Evolutionary conservation across 2,329 filamentous ascomycete species (phyloP).

Genomic region (Aspergillus quadrilineatus): DNA sequence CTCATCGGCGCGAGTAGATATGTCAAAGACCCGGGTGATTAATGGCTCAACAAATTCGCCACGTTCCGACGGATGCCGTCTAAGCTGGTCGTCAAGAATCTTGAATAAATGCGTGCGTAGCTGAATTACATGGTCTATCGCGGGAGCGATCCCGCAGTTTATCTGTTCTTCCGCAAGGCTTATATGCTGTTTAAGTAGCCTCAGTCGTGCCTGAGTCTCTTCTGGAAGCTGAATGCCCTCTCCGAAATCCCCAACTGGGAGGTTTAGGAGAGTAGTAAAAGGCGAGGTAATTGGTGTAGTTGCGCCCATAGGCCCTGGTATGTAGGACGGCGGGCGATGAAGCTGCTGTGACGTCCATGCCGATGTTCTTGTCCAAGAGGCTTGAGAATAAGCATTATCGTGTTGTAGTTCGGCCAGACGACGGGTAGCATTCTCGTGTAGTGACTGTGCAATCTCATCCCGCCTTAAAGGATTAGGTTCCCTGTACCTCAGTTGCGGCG

Average conservation of each 20-base stretch:
- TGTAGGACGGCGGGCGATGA: slow-evolving; percentile 2
- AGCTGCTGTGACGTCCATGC: slow-evolving; percentile 7
- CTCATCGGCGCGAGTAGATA: slow-evolving; percentile 33
- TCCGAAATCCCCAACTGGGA: not conserved
- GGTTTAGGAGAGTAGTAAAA: not conserved
- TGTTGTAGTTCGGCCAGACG: slow-evolving; percentile 23
- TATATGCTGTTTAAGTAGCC: slow-evolving; percentile 26
- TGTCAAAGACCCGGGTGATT: slow-evolving; percentile 30
- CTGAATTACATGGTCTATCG: slow-evolving; percentile 31
- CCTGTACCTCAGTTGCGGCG: slow-evolving; percentile 16
- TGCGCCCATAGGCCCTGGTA: slow-evolving; percentile 5
- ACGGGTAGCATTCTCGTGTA: slow-evolving; percentile 24
- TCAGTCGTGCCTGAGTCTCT: slow-evolving; percentile 19
- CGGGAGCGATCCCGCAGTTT: slow-evolving; percentile 27
- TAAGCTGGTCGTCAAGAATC: slow-evolving; percentile 34
- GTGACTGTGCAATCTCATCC: slow-evolving; percentile 21
- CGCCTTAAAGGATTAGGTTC: slow-evolving; percentile 14
- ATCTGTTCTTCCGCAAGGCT: slow-evolving; percentile 31
- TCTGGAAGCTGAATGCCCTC: slow-evolving; percentile 5
- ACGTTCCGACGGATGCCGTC: slow-evolving; percentile 24
- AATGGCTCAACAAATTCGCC: slow-evolving; percentile 29
- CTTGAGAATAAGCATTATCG: not conserved
- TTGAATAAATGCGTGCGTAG: slow-evolving; percentile 33
- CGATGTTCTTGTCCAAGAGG: not conserved
- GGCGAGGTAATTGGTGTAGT: slow-evolving; percentile 1